These are phyloP conservation scores for Mycena epipterygia DNA, from an alignment of 768 basidiomycete species.

Conservation along the genomic window DNA sequence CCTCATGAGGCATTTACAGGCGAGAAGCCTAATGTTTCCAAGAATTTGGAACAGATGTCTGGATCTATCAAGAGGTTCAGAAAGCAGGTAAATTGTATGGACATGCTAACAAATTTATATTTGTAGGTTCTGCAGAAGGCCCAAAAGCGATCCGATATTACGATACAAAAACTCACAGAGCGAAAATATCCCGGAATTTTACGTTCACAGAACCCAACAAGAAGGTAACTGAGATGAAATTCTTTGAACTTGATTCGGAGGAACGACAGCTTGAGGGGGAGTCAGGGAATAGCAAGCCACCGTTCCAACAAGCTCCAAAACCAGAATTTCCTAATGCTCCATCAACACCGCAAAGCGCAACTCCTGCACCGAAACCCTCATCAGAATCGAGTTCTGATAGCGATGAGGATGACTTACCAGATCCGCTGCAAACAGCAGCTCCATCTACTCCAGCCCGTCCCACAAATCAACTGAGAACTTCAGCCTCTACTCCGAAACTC, in stretches of 20 bases:
- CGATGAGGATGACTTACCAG: background rate
- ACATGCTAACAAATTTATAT: constrained; percentile 3
- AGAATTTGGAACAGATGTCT: constrained; percentile 23
- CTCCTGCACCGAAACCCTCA: no score
- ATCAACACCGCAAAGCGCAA: no score
- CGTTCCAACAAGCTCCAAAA: no score
- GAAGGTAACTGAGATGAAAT: constrained; percentile 3
- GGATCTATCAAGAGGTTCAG: constrained; percentile 10
- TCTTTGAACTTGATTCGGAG: background rate
- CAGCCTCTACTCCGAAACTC: background rate
- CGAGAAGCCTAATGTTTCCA: constrained; percentile 8
- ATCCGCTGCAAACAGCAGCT: constrained; percentile 8
- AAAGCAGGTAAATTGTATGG: constrained; percentile 5
- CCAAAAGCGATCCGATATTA: constrained; percentile 24
- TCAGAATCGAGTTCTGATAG: no score
- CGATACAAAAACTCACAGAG: constrained; percentile 2
- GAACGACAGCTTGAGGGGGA: background rate
- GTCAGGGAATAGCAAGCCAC: background rate
- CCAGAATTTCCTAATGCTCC: no score
- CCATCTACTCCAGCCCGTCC: background rate
- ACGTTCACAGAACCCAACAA: no score
- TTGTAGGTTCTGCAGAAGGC: constrained; percentile 18
- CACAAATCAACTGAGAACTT: background rate
- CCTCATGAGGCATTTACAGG: constrained; percentile 11
- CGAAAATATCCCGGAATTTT: no score